These are phyloP conservation scores for Harringtonia lauricola DNA, from an alignment of 2,329 filamentous ascomycete genomes.

Conservation along the genomic window DNA sequence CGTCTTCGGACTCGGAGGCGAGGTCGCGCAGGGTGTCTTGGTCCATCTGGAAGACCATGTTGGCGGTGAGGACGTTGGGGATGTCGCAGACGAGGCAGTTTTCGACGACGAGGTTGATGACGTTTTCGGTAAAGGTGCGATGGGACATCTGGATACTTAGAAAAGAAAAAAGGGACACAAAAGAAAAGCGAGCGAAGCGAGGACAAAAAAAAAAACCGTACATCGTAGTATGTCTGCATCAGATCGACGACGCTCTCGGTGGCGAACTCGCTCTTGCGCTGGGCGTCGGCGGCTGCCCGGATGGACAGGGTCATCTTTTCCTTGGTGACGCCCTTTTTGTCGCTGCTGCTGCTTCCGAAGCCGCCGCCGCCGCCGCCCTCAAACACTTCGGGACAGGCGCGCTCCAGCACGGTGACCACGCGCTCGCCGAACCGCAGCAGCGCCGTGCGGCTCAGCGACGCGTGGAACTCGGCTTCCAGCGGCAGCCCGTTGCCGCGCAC, in stretches of 20 bases:
- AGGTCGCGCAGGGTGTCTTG: conserved; percentile 18
- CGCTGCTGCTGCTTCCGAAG: no score
- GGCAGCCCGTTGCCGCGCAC: conserved; percentile 19
- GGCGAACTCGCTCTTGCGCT: conserved; percentile 19
- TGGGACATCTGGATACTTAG: conserved; percentile 21
- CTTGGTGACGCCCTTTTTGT: neutral
- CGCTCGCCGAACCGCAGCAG: neutral
- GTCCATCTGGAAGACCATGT: conserved; percentile 22
- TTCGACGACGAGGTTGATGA: conserved; percentile 36
- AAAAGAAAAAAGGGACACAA: neutral
- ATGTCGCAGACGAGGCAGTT: conserved; percentile 32
- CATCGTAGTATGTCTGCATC: conserved; percentile 32
- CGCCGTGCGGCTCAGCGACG: neutral
- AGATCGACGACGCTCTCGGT: conserved; percentile 30
- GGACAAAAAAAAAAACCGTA: conserved; percentile 10
- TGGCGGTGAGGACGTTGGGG: conserved; percentile 27
- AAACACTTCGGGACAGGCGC: neutral
- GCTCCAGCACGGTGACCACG: neutral
- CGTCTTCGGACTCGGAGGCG: conserved; percentile 20
- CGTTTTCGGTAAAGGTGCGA: conserved; percentile 33
- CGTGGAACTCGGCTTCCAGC: conserved; percentile 21
- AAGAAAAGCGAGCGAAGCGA: neutral
- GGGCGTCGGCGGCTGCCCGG: neutral
- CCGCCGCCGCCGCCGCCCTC: no score
- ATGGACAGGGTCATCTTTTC: neutral